phyloP scores from a whole-genome alignment of 2,329 filamentous ascomycete species.

The Corinectria fuckeliana region DNA sequence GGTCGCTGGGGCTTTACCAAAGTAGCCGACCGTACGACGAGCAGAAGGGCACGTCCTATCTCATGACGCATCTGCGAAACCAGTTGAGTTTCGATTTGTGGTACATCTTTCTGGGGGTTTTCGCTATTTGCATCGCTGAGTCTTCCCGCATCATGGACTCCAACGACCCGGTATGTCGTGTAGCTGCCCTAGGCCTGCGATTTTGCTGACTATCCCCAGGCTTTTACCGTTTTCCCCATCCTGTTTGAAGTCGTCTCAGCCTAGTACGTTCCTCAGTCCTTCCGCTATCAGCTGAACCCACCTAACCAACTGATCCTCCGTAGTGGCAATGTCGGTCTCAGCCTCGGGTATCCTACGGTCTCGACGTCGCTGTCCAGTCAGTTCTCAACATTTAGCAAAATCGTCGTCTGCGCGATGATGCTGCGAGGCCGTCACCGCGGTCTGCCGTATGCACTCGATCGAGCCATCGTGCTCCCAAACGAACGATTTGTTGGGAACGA shows the following conservation, averaged over 20 bases:
- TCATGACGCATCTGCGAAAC: slow-evolving; percentile 45
- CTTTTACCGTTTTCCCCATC: slow-evolving; percentile 41
- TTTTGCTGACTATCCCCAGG: slow-evolving; percentile 21
- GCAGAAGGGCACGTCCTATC: slow-evolving; percentile 36
- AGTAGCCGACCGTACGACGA: slow-evolving; percentile 36
- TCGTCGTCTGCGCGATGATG: slow-evolving; percentile 49
- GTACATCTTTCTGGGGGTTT: slow-evolving; percentile 49
- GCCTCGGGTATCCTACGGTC: slow-evolving; percentile 42
- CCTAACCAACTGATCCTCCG: slow-evolving; percentile 5
- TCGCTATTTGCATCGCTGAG: slow-evolving; percentile 44
- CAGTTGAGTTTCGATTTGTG: slow-evolving; percentile 51
- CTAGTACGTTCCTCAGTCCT: slow-evolving; percentile 35
- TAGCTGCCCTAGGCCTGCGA: rapidly evolving
- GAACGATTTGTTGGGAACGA: slow-evolving; percentile 30
- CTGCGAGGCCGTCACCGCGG: slow-evolving; percentile 46
- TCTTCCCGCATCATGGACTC: slow-evolving; percentile 35
- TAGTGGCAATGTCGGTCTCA: slow-evolving; percentile 46
- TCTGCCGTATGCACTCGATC: slow-evolving; percentile 44
- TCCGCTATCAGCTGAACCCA: background rate
- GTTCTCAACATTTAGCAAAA: slow-evolving; percentile 44
- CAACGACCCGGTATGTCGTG: slow-evolving; percentile 32
- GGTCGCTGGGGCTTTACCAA: slow-evolving; percentile 64
- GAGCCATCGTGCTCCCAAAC: slow-evolving; percentile 43
- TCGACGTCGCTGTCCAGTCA: slow-evolving; percentile 40
- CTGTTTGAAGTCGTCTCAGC: slow-evolving; percentile 45